phyloP scores from a whole-genome alignment of 345 rosid genomes.

The Eucalyptus marginata region DNA sequence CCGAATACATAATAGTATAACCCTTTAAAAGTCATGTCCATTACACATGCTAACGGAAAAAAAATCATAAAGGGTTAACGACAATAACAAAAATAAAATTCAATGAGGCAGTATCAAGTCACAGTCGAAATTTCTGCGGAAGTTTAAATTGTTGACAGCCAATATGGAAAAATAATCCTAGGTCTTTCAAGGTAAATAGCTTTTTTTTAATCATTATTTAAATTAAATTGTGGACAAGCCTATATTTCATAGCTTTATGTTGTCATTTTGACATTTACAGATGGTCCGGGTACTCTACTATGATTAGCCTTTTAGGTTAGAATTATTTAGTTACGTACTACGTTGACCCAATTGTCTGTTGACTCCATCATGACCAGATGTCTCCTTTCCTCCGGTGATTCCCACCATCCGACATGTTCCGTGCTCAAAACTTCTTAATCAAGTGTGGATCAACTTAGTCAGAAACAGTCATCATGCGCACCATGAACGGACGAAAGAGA shows the following conservation, averaged over 20 bases:
- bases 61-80: background rate
- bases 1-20: background rate
- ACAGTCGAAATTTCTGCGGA: rapidly evolving
- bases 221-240: background rate
- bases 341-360: background rate
- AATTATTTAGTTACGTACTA: background rate
- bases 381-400: background rate
- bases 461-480: background rate
- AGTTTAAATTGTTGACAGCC: background rate
- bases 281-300: background rate
- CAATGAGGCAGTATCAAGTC: background rate
- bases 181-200: background rate
- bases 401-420: background rate
- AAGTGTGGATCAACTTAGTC: background rate
- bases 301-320: background rate
- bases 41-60: background rate
- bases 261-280: background rate
- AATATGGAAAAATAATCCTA: background rate
- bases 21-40: background rate
- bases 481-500: background rate
- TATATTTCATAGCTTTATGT: background rate
- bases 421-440: background rate
- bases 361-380: background rate
- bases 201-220: background rate
- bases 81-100: background rate